Percentiles rank a stretch among this genome's conserved stretches.
phyloP scores from a whole-genome alignment of 2,329 filamentous ascomycete species.

The Orbilia ellipsospora region DNA sequence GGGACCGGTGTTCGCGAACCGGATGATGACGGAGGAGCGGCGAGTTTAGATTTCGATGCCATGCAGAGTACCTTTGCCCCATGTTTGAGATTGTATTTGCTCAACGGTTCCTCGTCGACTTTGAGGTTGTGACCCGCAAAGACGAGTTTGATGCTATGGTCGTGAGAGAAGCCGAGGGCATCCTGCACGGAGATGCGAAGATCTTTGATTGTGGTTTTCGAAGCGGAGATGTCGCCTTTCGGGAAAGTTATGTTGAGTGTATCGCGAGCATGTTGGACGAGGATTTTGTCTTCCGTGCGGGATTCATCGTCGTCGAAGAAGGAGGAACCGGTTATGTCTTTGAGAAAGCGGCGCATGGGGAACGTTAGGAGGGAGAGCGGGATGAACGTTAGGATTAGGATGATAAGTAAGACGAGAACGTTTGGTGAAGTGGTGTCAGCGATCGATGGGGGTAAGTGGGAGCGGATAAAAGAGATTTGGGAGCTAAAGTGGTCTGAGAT shows the following conservation, averaged over 20 bases:
- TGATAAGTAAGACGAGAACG: constrained; percentile 22
- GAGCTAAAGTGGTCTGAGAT: constrained; percentile 29
- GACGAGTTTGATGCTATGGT: constrained; percentile 54
- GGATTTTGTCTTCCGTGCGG: constrained; percentile 21
- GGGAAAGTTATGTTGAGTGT: constrained; percentile 32
- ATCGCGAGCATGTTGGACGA: constrained; percentile 35
- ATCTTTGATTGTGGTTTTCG: constrained; percentile 29
- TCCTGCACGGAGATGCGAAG: constrained; percentile 17
- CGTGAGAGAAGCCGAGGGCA: constrained; percentile 28
- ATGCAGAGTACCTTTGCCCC: constrained; percentile 57
- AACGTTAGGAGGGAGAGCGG: constrained; percentile 22
- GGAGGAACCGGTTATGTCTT: constrained; percentile 23
- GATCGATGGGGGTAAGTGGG: constrained; percentile 41
- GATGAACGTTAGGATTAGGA: constrained; percentile 26
- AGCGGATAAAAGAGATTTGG: constrained; percentile 35
- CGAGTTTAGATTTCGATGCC: constrained; percentile 42
- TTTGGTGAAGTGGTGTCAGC: constrained; percentile 19
- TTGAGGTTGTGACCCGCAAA: constrained; percentile 57
- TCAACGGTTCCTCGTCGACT: constrained; percentile 54
- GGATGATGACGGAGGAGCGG: constrained; percentile 56
- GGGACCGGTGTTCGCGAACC: constrained; percentile 61
- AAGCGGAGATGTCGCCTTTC: constrained; percentile 14
- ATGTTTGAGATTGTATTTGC: constrained; percentile 55
- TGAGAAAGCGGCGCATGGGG: constrained; percentile 49
- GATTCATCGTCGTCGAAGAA: constrained; percentile 37